Evolutionary conservation across 257 asterid genomes (phyloP), one percentile per base, ranked within the genome.

Genomic region (Gentiana straminea): DNA sequence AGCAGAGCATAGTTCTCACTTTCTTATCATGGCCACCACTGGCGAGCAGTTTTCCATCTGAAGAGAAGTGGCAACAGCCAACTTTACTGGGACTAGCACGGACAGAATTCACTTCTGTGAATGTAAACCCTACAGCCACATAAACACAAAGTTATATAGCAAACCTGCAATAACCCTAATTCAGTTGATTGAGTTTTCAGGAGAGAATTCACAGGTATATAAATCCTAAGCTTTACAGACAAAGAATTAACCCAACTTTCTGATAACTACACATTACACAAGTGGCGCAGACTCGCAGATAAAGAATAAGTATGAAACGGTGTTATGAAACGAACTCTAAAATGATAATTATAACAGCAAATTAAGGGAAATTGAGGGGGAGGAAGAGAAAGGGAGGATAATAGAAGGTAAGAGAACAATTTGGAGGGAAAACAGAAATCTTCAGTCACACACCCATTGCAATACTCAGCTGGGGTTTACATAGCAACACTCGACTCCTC

Each of bases 1-100:
- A 24, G 24, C 24, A 24, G 24, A 24, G 35, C 32, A 45, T 10
- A 52, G 37, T 52, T 32, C 69, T 58, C 49, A 79, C 96, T 86
- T 91, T 84, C 72, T 84, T 87, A 75, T 91, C 98, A 75, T 91
- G 98, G 59, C 98, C 98, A 5, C 94, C 96, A 59, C 81, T 91
- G 50, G 91, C 98, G 41, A 86, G 95, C 70, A 91, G 72, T 65
- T 91, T 91, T 64, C 98, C 98, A 63, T 91, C 98, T 2, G 96
- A 79, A 9, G 96, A 91, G 76, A 91, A 91, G 71, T 91, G 95
- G 76, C 95, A 91, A 70, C 95, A 84, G 8, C 35, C 78, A 65
- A 91, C 95, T 77, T 91, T 91, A 65, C 65, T 75, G 32, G 71
- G 61, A 73, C 96, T 82, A 13, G 95, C 94, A 11, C 84, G 82